These are phyloP conservation scores for Furcasterigmium furcatum DNA, from an alignment of 2,329 filamentous ascomycete species.

Conservation along the genomic window DNA sequence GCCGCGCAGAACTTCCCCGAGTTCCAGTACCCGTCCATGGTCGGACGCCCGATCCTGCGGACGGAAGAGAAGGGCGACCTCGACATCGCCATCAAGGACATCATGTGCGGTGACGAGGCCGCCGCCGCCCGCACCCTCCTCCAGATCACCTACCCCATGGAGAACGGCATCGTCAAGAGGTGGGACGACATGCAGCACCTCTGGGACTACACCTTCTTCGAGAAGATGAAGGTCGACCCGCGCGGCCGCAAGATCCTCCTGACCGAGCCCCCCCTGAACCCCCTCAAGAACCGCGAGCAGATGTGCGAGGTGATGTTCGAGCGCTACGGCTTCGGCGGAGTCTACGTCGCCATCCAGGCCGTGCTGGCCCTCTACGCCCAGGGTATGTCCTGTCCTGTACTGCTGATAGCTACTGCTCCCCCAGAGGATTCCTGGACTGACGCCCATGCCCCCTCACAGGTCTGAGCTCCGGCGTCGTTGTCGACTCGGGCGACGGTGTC, in stretches of 20 bases:
- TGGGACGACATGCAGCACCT: slow-evolving; percentile 99
- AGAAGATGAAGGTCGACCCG: slow-evolving; percentile 93
- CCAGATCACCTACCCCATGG: slow-evolving; percentile 99
- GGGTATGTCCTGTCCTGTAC: no score
- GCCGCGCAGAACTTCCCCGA: slow-evolving; percentile 99
- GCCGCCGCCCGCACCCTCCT: slow-evolving; percentile 95
- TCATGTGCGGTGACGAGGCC: slow-evolving; percentile 99
- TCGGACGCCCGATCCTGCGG: slow-evolving; percentile 94
- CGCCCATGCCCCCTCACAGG: slow-evolving; percentile 40
- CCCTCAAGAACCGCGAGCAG: slow-evolving; percentile 91
- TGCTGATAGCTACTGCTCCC: neutral
- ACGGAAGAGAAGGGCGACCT: slow-evolving; percentile 76
- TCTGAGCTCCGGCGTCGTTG: slow-evolving; percentile 91
- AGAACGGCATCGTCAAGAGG: slow-evolving; percentile 98
- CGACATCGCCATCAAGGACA: slow-evolving; percentile 81
- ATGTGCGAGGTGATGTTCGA: slow-evolving; percentile 99
- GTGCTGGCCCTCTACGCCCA: slow-evolving; percentile 95
- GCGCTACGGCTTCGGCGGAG: slow-evolving; percentile 90
- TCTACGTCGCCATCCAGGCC: slow-evolving; percentile 97
- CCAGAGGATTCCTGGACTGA: slow-evolving; percentile 1
- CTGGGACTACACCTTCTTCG: slow-evolving; percentile 98
- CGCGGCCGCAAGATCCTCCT: slow-evolving; percentile 93
- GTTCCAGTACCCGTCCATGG: slow-evolving; percentile 96
- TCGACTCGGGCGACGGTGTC: slow-evolving; percentile 96
- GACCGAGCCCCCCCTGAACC: slow-evolving; percentile 97